Evolutionary conservation across 257 asterid genomes (phyloP), one percentile per base, ranked within the genome.

Genomic region (Lycium ferocissimum): DNA sequence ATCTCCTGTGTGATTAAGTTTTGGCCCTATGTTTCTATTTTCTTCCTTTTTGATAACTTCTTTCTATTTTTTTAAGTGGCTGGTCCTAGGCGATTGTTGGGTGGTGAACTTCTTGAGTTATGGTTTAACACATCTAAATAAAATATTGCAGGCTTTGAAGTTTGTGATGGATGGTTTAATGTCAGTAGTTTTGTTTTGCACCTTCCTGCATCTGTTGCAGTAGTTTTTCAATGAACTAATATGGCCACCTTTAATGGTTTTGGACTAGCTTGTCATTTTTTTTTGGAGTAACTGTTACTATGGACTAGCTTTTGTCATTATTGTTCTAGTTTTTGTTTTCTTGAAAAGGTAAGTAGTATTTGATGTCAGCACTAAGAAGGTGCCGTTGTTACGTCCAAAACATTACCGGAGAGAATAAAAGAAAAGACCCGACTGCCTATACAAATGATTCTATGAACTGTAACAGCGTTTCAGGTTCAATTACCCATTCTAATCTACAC

Each of bases 121-220:
- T 37, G 51, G 13, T 69, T 67, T 37, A 37, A 7, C 51, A 13
- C 20, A 37, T 18, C 22, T 22, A 4, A 13, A 47, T 49, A 14
- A 22, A 51, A 12, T 75, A 75, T 75, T 75, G 62, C 45, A 20
- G 62, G 62, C 59, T 51, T 75, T 49, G 81, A 22, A 20, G 22
- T 75, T 75, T 75, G 22, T 49, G 22, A 49, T 53, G 38, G 38
- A 51, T 49, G 45, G 62, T 75, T 75, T 75, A 51, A 49, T 13
- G 17, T 49, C 81, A 49, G 62, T 75, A 75, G 45, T 75, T 73
- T 73, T 75, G 81, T 49, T 62, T 22, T 75, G 81, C 22, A 49
- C 79, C 54, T 70, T 70, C 15, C 51, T 71, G 56, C 56, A 71
- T 33, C 54, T 70, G 78, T 70, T 38, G 51, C 76, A 70, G 78